Evolutionary conservation across 1,284 basidiomycete species (phyloP).

Genomic region (Tylopilus sp.): DNA sequence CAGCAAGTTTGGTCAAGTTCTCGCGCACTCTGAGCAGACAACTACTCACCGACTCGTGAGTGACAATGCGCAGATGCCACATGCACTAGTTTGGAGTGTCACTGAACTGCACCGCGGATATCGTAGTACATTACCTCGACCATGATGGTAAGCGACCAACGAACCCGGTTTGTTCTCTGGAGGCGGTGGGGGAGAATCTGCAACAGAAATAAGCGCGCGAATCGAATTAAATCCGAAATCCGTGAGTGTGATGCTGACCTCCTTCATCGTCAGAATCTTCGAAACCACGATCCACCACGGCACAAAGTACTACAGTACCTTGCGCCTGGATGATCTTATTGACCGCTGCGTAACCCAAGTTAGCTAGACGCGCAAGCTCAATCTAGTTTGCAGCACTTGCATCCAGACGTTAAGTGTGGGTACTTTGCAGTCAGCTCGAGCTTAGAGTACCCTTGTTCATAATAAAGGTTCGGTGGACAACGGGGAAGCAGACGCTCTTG

Average conservation of each 20-base stretch:
- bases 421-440: conserved; percentile 28
- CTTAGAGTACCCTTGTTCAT: conserved; percentile 27
- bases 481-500: conserved; percentile 18
- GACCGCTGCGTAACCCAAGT: conserved; percentile 33
- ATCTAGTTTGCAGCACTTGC: conserved; percentile 16
- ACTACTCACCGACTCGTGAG: conserved; percentile 17
- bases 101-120: background rate
- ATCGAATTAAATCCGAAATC: background rate
- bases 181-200: conserved; percentile 25
- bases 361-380: conserved; percentile 3
- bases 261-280: conserved; percentile 36
- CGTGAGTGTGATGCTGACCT: too few relatives aligned
- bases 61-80: conserved; percentile 23
- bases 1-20: background rate
- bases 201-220: background rate
- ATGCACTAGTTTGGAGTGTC: conserved; percentile 18
- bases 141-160: conserved; percentile 35
- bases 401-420: conserved; percentile 31
- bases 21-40: background rate
- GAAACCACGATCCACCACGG: conserved; percentile 37
- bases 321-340: conserved; percentile 40
- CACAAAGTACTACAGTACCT: conserved; percentile 36
- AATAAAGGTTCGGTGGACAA: conserved; percentile 22
- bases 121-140: conserved; percentile 17
- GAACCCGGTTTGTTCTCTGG: conserved; percentile 41